A percentile compares a stretch with the other conserved stretches of the same genome.
These are phyloP conservation scores for Fraxinus floribunda DNA, from an alignment of 305 asterid genomes.

Conservation along the genomic window DNA sequence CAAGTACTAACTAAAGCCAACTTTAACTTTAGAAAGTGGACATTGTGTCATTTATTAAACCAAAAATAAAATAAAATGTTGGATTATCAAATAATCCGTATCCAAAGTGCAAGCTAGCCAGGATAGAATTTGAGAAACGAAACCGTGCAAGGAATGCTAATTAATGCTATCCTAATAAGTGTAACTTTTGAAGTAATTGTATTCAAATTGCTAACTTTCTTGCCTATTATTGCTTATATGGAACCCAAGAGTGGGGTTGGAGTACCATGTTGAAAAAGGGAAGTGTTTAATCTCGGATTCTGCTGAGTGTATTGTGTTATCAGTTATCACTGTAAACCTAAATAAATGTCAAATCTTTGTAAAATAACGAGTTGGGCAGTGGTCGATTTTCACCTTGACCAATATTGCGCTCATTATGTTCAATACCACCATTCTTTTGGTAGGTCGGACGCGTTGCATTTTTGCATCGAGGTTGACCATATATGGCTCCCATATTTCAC, in stretches of 20 bases:
- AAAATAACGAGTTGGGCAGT: not conserved
- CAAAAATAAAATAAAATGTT: not conserved
- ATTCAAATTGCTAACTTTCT: constrained; percentile 20
- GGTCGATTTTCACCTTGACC: not conserved
- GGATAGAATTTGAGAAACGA: constrained; percentile 1
- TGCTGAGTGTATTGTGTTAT: not conserved
- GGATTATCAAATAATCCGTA: not conserved
- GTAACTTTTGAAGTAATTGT: not conserved
- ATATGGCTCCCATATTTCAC: too few relatives aligned
- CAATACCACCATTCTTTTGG: too few relatives aligned
- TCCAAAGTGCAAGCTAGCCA: not conserved
- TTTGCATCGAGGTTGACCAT: too few relatives aligned
- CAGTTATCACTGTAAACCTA: not conserved
- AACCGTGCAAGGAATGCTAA: not conserved
- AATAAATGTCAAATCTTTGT: not conserved
- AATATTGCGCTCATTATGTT: not conserved
- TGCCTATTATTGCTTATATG: constrained; percentile 10
- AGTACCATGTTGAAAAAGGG: not conserved
- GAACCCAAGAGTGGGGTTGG: not conserved
- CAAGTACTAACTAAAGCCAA: not conserved
- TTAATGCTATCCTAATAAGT: not conserved
- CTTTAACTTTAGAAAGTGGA: constrained; percentile 13
- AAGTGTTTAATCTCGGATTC: not conserved
- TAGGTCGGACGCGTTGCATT: too few relatives aligned
- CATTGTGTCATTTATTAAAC: not conserved